A percentile compares a stretch with the other conserved stretches of the same genome.
Evolutionary conservation across 768 basidiomycete genomes (phyloP).

Genomic region (Agrocybe chaxingu): DNA sequence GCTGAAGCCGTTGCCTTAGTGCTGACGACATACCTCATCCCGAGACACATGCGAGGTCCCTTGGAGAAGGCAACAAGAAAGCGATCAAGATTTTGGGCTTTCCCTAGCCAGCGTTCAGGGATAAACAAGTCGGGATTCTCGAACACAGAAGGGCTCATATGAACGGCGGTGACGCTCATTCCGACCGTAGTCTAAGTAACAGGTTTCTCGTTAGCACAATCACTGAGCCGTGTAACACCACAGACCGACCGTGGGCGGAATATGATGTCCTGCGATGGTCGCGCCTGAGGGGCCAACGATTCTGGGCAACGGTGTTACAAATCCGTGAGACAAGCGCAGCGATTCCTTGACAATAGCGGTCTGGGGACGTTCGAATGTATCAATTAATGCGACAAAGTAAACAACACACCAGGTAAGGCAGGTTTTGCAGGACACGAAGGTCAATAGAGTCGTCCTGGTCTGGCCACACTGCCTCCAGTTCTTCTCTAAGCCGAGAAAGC

Average conservation of each 20-base stretch:
- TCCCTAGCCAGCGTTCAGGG: conserved; percentile 41
- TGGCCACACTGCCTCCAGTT: conserved; percentile 34
- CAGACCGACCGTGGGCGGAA: conserved; percentile 36
- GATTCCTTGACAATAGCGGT: conserved; percentile 48
- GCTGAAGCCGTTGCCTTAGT: neutral
- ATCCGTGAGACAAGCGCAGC: conserved; percentile 39
- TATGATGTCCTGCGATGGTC: conserved; percentile 27
- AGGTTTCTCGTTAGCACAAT: neutral
- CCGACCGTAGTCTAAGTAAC: conserved; percentile 35
- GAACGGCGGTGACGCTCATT: conserved; percentile 35
- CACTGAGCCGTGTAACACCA: neutral
- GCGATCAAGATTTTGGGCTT: conserved; percentile 26
- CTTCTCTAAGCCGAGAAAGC: conserved; percentile 23
- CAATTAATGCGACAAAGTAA: neutral
- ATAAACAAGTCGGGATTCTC: conserved; percentile 33
- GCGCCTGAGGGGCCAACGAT: conserved; percentile 34
- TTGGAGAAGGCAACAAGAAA: conserved; percentile 41
- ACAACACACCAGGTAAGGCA: conserved; percentile 39
- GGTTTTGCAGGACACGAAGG: conserved; percentile 30
- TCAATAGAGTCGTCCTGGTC: conserved; percentile 22
- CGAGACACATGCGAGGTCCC: conserved; percentile 42
- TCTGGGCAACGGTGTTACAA: conserved; percentile 39
- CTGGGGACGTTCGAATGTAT: conserved; percentile 20
- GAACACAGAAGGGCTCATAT: conserved; percentile 33
- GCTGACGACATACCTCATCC: conserved; percentile 33